Conservation (phyloP, 2,329 filamentous ascomycete species). For the Sporothrix humicola region DNA sequence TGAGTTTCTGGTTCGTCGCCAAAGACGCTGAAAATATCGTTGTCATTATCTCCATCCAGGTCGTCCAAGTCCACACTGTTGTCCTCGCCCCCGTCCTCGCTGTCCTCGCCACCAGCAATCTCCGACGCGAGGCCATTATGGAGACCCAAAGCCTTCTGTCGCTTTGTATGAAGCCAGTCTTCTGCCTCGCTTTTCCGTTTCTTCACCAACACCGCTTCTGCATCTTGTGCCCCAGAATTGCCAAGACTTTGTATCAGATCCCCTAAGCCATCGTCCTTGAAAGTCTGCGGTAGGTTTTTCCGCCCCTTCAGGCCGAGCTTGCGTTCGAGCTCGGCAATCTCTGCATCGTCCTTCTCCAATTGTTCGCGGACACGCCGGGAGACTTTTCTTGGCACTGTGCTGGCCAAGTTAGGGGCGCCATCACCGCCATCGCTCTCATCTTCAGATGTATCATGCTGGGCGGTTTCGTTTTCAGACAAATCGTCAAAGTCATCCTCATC, state of each 20-base stretch:
- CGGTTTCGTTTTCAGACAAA: slow-evolving; percentile 36
- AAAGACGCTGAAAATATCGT: slow-evolving; percentile 40
- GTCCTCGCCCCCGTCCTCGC: slow-evolving; percentile 38
- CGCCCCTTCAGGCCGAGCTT: slow-evolving; percentile 82
- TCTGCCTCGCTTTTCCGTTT: slow-evolving; percentile 66
- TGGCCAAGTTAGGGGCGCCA: slow-evolving; percentile 20
- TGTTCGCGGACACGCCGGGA: slow-evolving; percentile 60
- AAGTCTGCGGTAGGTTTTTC: slow-evolving; percentile 73
- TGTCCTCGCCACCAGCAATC: slow-evolving; percentile 38
- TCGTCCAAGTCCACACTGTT: slow-evolving; percentile 42
- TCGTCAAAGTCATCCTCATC: slow-evolving; percentile 31
- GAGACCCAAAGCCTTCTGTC: slow-evolving; percentile 52
- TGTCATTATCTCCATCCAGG: slow-evolving; percentile 41
- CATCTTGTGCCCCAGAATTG: slow-evolving; percentile 54
- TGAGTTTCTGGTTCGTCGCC: slow-evolving; percentile 25
- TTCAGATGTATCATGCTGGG: slow-evolving; percentile 21
- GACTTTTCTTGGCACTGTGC: slow-evolving; percentile 35
- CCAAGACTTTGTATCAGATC: slow-evolving; percentile 65
- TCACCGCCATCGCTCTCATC: slow-evolving; percentile 41
- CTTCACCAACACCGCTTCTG: slow-evolving; percentile 59
- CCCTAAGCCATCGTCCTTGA: slow-evolving; percentile 82
- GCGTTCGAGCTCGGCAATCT: slow-evolving; percentile 86
- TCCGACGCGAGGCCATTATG: slow-evolving; percentile 37
- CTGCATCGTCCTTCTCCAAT: slow-evolving; percentile 80
- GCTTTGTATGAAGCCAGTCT: slow-evolving; percentile 65